Evolutionary conservation across 179 eudicot species (phyloP), one percentile per base, ranked within the genome.

Genomic region (Corrigiola litoralis): DNA sequence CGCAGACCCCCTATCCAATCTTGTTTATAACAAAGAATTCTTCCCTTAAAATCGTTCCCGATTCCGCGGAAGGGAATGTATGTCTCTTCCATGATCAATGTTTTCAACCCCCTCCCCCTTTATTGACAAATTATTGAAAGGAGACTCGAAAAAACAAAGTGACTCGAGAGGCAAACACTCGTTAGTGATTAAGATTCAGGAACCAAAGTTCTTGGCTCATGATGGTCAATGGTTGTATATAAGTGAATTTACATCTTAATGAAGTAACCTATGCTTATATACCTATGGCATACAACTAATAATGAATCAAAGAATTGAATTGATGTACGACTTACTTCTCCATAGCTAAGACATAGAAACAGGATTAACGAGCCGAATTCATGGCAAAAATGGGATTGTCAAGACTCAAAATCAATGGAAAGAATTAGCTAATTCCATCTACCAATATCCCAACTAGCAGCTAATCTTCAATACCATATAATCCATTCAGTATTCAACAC

Each of bases 51-150:
- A 81, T 95, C 99, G 77, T 91, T 91, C 76, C 82, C 88, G 52
- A 95, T 91, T 33, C 99, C 99, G 31, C 96, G 96, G 49, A 95
- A 80, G 6, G 99, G 99, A 65, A 88, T 89, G 72, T 91, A 91
- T 24, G 92, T 88, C 74, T 95, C 97, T 78, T 95, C 99, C 99
- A 95, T 95, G 73, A 63, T 46, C 67, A 69, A 55, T 53, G 5
- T 34, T 24, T 17, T 67, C 28, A 52, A 69, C 57, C 47, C 31
- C 55, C 44, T 33, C 59, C 67, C 66, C 66, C 61, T 31, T 14
- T 56, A 51, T 16, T 57, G 29, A 42, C 66, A 44, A 63, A 59
- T 71, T 64, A 77, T 21, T 9, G 57, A 50, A 32, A 47, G 63
- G 56, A 73, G 56, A 68, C 38, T 47, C 31, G 57, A 65, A 57